Conservation (phyloP, 257 asterid genomes). For the Ilex asprella region DNA sequence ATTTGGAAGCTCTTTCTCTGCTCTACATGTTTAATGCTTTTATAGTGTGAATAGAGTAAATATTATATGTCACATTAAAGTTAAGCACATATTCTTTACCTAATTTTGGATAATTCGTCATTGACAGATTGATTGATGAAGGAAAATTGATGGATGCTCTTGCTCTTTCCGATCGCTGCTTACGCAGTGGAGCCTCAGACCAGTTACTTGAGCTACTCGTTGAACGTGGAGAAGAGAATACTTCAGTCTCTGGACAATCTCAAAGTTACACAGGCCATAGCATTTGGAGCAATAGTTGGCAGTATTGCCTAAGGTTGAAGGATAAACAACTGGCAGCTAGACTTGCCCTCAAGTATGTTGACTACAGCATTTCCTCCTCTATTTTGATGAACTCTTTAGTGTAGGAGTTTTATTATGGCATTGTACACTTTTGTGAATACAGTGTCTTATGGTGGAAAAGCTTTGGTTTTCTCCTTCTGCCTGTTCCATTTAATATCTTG, state of each 20-base stretch:
- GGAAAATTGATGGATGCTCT: slow-evolving; percentile 91
- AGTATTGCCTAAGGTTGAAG: slow-evolving; percentile 83
- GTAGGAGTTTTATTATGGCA: slow-evolving; percentile 3
- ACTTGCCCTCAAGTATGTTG: slow-evolving; percentile 74
- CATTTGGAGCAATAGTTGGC: slow-evolving; percentile 87
- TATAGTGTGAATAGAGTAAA: background rate
- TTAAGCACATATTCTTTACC: slow-evolving; percentile 1
- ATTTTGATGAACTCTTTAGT: slow-evolving; percentile 11
- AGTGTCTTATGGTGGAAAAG: background rate
- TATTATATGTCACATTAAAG: too few relatives aligned
- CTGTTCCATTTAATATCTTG: background rate
- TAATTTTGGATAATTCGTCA: slow-evolving; percentile 14
- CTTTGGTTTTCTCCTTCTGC: background rate
- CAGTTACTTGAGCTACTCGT: slow-evolving; percentile 76
- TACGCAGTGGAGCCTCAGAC: slow-evolving; percentile 89
- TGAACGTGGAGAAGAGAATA: slow-evolving; percentile 55
- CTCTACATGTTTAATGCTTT: background rate
- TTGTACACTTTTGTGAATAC: background rate
- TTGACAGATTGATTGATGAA: slow-evolving; percentile 77
- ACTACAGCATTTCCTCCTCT: slow-evolving; percentile 13
- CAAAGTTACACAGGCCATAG: slow-evolving; percentile 50
- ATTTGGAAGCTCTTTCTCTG: background rate
- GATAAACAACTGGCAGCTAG: slow-evolving; percentile 81
- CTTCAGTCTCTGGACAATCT: slow-evolving; percentile 30
- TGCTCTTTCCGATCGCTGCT: slow-evolving; percentile 91